Base-by-base conservation (phyloP, 164 flowering plant genomes). In the Santalum album region DNA sequence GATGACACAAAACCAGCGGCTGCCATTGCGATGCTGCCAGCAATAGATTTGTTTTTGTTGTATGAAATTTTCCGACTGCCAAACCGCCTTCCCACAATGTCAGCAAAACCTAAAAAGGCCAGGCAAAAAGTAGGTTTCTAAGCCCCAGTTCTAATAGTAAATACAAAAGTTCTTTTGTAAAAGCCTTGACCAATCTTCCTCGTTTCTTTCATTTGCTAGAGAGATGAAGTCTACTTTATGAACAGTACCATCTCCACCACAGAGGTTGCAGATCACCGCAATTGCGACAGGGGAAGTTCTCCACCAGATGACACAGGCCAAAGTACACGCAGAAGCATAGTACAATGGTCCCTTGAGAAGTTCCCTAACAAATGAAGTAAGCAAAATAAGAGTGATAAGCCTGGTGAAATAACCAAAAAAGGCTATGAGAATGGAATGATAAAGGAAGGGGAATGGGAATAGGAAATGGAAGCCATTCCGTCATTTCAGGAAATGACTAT, bases 171-270 rank as follows among this genome's bases (percentile, higher is more conserved):
- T 24, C 16, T 14, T n/a, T n/a, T n/a, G n/a, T n/a, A n/a, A 7
- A 22, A 35, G 27, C 48, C 34, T 7, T n/a, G 39, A 26, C 19
- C 35, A 32, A 32, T 36, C 3, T 36, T 51, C 27, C 53, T 7
- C 26, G 6, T 47, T 52, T 62, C 23, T 29, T 49, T 26, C 29
- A 47, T 2, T 40, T 25, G 12, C 18, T 25, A 15, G 12, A 6
- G 46, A 10, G 15, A 0, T 54, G 29, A 38, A 17, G 53, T 25
- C 36, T 50, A 2, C 15, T 25, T 25, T 50, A 38, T 25, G 14
- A 61, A 49, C 18, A 38, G 16, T 81, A 89, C 98, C 98, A 79
- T 92, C 98, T 75, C 96, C 98, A 63, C 96, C 92, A 62, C 91
- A 92, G 14, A 92, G 73, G 75, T 84, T 92, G 73, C 96, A 92